Base-by-base conservation (phyloP, 78 protist species). In the Goniomonas avonlea region DNA sequence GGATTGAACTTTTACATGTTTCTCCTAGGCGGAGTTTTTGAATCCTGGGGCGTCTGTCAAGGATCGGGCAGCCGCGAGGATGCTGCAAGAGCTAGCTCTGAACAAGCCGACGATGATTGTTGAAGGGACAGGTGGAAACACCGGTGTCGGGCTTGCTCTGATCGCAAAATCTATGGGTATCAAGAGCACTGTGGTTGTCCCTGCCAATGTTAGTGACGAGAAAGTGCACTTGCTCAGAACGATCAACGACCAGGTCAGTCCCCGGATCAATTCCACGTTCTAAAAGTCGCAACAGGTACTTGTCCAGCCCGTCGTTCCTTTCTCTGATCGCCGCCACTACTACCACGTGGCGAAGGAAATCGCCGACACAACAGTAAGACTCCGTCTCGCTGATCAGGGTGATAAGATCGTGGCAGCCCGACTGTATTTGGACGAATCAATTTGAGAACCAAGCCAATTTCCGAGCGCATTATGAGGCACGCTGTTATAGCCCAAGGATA, bases 101-200 rank as follows among this genome's bases (percentile, higher is more conserved):
- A n/a, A n/a, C n/a, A n/a, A n/a, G n/a, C n/a, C n/a, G n/a, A n/a
- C n/a, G n/a, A 85, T 83, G 34, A 48, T 86, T 58, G 86, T 83
- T 13, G 91, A 88, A 17, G 94, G 89, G 17, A 90, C 94, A 0
- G 84, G 90, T 0, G 94, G 94, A 32, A 68, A 69, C 35, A 77
- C 81, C 11, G 94, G 94, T 35, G 61, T 90, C 35, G 43, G 83
- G 2, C 84, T 90, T 27, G 81, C 88, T 18, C 74, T 82, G 73
- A 59, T 85, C 8, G 90, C 88, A 34, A 68, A 78, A 38, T 77
- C 85, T 0, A 21, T 60, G n/a, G 94, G 94, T 63, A 85, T 71
- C 47, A 18, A 40, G 21, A 82, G 86, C 21, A 61, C 37, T 35
- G 69, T 90, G 9, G 70, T 73, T 50, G 63, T 84, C 29, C 89